Evolutionary conservation across 108 stramenopile genomes (phyloP), one percentile per base, ranked within the genome.

Genomic region (Cylindrotheca fusiformis): DNA sequence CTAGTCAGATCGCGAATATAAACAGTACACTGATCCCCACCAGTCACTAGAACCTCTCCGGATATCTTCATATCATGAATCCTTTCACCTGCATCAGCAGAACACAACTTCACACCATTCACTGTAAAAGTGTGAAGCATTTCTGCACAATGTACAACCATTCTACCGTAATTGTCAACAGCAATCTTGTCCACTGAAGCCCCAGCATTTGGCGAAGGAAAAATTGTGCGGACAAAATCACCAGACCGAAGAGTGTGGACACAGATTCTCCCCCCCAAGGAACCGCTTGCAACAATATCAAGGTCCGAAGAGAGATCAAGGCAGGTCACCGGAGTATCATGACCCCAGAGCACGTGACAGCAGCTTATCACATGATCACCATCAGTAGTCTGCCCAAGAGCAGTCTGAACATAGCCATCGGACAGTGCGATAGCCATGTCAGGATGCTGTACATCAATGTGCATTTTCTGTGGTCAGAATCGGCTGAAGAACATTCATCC

Each of bases 41-140:
- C 91, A 30, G 87, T 93, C 10, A 93, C 84, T 4, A 93, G 61
- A 32, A 86, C 72, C 68, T 83, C 81, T 48, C 80, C 86, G 48
- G 69, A 69, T 27, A 88, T 81, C 24, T 69, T 64, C 84, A 93
- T 85, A n/a, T 81, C 78, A 57, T 89, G 71, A 27, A 93, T 67
- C 12, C 55, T 61, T 75, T 93, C 91, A 3, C 77, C 86, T 29
- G 75, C 65, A 31, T 89, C 54, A 10, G 55, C 64, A 12, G 54
- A 52, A 41, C 71, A 68, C 17, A 89, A 68, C 21, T 62, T 29
- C n/a, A 71, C 67, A 5, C 83, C 91, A 55, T 93, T 93, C 19
- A 93, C 57, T 10, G 83, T 82, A 66, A 77, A 80, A 24, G 79
- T 64, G 55, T 84, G 74, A 33, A 93, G 65, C 19, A 55, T 72